These are phyloP conservation scores for Fusarium lateritium DNA, from an alignment of 2,329 filamentous ascomycete genomes.

Conservation along the genomic window DNA sequence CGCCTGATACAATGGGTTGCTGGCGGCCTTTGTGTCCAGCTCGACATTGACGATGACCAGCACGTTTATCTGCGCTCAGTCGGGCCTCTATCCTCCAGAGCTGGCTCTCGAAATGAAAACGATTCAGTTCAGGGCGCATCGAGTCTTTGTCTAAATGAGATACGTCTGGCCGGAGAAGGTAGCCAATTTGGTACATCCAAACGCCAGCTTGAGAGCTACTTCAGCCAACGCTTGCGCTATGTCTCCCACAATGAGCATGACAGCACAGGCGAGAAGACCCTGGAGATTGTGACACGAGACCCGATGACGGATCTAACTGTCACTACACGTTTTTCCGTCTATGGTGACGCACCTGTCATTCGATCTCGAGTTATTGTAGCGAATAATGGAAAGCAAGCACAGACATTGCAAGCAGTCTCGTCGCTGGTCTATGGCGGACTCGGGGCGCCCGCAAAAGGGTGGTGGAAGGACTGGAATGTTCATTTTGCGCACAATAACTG, in stretches of 20 bases:
- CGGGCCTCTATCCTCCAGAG: background rate
- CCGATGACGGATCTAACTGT: background rate
- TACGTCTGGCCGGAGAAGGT: conserved; percentile 8
- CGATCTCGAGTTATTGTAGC: background rate
- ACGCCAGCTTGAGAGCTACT: conserved; percentile 44
- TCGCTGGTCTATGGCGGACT: background rate
- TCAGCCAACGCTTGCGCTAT: conserved; percentile 46
- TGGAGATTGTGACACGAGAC: background rate
- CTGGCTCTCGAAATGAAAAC: background rate
- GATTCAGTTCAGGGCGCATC: background rate
- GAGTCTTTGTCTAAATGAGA: conserved; percentile 1
- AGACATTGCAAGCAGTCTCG: background rate
- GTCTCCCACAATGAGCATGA: conserved; percentile 4
- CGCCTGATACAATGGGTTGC: background rate
- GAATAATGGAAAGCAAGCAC: background rate
- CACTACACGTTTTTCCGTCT: background rate
- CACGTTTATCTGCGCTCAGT: background rate
- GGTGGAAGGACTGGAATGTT: background rate
- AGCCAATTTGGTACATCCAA: conserved; percentile 42
- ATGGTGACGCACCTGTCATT: background rate
- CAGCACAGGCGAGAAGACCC: background rate
- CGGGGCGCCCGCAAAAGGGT: background rate
- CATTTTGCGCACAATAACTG: conserved; percentile 3
- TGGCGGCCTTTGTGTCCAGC: background rate
- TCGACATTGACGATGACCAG: background rate